Conservation (phyloP, 495 filamentous ascomycete genomes). For the Hyaloscypha hepaticicola region DNA sequence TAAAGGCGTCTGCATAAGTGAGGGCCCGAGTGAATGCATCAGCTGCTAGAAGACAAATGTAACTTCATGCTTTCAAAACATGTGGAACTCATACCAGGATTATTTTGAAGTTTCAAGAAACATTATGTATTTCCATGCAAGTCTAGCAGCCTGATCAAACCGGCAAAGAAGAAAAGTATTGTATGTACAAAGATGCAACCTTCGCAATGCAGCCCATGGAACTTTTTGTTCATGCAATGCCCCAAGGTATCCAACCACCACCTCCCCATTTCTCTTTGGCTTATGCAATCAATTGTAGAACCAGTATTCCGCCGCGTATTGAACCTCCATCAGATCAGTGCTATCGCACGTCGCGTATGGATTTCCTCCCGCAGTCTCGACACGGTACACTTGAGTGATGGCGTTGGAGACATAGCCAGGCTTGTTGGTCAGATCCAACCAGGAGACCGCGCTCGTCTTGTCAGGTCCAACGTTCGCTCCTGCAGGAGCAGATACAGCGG, state of each 20-base stretch:
- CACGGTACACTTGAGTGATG: conserved; percentile 59
- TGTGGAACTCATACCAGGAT: too few species aligned
- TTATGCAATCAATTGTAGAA: conserved; percentile 47
- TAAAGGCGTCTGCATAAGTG: too few species aligned
- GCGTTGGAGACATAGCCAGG: conserved; percentile 42
- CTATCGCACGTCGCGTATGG: conserved; percentile 47
- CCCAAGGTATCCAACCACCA: background rate
- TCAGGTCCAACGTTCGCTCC: conserved; percentile 43
- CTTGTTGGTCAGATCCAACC: conserved; percentile 59
- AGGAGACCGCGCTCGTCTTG: conserved; percentile 57
- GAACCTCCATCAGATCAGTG: conserved; percentile 45
- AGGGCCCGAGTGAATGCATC: too few species aligned
- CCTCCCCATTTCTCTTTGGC: background rate
- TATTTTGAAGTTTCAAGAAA: too few species aligned
- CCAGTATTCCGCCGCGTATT: conserved; percentile 73
- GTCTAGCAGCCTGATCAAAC: background rate
- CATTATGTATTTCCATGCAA: background rate
- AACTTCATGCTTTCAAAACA: too few species aligned
- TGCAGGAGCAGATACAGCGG: conserved; percentile 49
- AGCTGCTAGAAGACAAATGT: too few species aligned
- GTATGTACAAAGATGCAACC: conserved; percentile 6
- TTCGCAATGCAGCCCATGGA: background rate
- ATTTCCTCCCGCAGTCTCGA: conserved; percentile 64
- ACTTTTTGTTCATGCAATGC: background rate
- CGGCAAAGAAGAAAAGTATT: background rate